phyloP scores from a whole-genome alignment of 257 asterid genomes.

The Vinca minor region DNA sequence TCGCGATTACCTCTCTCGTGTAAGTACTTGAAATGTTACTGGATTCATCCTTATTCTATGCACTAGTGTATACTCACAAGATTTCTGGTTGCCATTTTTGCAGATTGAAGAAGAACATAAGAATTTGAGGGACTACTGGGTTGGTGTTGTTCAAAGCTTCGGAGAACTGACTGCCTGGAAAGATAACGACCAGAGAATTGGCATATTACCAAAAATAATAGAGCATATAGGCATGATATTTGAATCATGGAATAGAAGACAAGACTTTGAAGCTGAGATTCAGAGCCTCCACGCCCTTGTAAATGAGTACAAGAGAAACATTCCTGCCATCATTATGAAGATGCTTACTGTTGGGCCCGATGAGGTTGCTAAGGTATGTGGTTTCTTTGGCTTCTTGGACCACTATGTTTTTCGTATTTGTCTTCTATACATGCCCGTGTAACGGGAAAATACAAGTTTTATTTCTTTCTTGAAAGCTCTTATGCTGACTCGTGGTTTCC shows the following conservation, averaged over 20 bases:
- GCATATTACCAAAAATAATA: too few species aligned
- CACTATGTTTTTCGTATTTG: too few species aligned
- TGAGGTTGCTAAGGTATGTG: background rate
- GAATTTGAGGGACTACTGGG: background rate
- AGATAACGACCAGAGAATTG: background rate
- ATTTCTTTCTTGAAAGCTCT: background rate
- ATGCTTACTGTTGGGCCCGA: background rate
- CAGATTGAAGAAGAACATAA: too few species aligned
- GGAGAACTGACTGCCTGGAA: background rate
- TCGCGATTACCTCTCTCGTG: background rate
- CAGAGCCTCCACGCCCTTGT: background rate
- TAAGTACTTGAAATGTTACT: background rate
- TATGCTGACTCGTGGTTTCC: background rate
- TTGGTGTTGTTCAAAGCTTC: background rate
- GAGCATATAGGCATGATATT: background rate
- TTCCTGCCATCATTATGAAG: background rate
- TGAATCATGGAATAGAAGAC: background rate
- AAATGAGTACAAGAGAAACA: too few species aligned
- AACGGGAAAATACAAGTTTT: too few species aligned
- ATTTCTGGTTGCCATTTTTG: too few species aligned
- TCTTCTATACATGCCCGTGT: background rate
- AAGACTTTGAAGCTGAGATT: background rate
- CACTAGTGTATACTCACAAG: background rate
- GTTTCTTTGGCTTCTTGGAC: background rate
- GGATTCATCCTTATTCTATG: background rate